Evolutionary conservation across 1,139 yeast species (phyloP).

Genomic region (Eremothecium gossypii): DNA sequence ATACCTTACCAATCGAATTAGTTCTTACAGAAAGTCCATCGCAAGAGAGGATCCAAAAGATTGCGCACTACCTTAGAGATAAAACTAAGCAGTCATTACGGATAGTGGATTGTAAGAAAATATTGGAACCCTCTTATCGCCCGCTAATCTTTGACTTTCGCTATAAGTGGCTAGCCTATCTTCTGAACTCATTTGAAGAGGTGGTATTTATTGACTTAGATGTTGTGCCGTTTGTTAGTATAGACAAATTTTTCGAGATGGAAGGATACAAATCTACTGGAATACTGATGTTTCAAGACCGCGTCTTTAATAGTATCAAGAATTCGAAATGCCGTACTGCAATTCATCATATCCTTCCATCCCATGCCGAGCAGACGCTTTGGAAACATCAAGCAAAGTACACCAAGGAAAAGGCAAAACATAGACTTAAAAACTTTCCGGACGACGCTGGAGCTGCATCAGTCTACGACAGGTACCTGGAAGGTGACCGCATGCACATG

Average conservation of each 20-base stretch:
- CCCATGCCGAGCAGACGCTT: neutral
- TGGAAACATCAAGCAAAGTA: neutral
- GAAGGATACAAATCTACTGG: slow-evolving; percentile 34
- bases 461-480: slow-evolving; percentile 12
- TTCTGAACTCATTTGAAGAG: slow-evolving; percentile 43
- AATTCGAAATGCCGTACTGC: neutral
- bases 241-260: slow-evolving; percentile 33
- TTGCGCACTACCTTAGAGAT: slow-evolving; percentile 30
- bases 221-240: slow-evolving; percentile 36
- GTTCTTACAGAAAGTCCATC: slow-evolving; percentile 30
- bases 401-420: neutral
- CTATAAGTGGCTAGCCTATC: slow-evolving; percentile 39
- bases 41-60: slow-evolving; percentile 16
- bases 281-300: slow-evolving; percentile 40
- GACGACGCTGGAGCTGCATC: too few species aligned
- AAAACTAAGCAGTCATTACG: neutral
- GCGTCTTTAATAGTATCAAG: slow-evolving; percentile 25
- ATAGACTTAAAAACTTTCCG: slow-evolving; percentile 21
- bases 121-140: slow-evolving; percentile 27
- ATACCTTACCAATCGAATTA: slow-evolving; percentile 39
- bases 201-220: slow-evolving; percentile 43
- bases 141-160: slow-evolving; percentile 37
- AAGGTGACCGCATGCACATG: slow-evolving; percentile 29
- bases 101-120: neutral
- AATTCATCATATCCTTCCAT: neutral